Evolutionary conservation across 129 eudicot species (phyloP), one percentile per base, ranked within the genome.

Genomic region (Kitagawia praeruptora): DNA sequence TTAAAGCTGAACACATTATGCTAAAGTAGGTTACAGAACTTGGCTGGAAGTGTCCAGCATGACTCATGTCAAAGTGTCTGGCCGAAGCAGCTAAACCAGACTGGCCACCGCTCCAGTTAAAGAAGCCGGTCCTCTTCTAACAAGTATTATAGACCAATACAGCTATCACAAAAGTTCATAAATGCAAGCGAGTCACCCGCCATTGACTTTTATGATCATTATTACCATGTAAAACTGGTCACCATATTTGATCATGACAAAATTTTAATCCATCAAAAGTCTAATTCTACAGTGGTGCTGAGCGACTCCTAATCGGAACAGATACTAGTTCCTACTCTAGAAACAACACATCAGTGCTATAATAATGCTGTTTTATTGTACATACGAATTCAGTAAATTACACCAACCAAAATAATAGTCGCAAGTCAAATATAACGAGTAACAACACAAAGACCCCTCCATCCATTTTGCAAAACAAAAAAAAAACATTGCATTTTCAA

Each of bases 201-300:
- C 78, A 75, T 70, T 66, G 58, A 37, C 15, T 51, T 1, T n/a
- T 9, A n/a, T n/a, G 16, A n/a, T 18, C 69, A 61, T 25, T 25
- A 2, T 9, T 3, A 58, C 66, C 66, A 61, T 61, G 3, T n/a
- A 61, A 61, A 61, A n/a, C 5, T 61, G 69, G 34, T 25, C 69
- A 61, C 12, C 69, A 61, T 61, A 61, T n/a, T n/a, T 61, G 69
- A 61, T 61, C 69, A n/a, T 61, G 67, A 58, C 31, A 58, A 58
- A 23, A 31, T n/a, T 58, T 8, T 23, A 58, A 58, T 58, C 25
- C 31, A 23, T 23, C n/a, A 58, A n/a, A 58, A 23, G 67, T 58
- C 13, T 58, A n/a, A 58, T 58, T n/a, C 67, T 58, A n/a, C 67
- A 23, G 31, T 23, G 31, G 31, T 58, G 27, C 23, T 21, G n/a